A percentile compares a stretch with the other conserved stretches of the same genome.
Conservation (phyloP, 75 land plant species). For the Pinus albicaulis region DNA sequence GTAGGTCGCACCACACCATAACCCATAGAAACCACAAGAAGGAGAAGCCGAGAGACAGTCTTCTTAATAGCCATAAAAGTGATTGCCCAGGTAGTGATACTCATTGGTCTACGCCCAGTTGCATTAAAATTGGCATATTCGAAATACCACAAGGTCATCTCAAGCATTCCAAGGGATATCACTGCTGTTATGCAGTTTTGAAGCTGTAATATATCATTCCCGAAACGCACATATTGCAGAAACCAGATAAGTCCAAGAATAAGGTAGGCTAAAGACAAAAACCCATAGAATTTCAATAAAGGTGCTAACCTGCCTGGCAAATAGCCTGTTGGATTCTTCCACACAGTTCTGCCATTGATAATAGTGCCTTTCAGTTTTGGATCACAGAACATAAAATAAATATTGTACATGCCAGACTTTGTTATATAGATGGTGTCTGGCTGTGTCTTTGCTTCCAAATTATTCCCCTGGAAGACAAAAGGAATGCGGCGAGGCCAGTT, state of each 20-base stretch:
- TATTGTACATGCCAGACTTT: slow-evolving; percentile 42
- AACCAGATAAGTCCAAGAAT: slow-evolving; percentile 47
- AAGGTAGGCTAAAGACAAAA: slow-evolving; percentile 47
- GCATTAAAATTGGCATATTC: slow-evolving; percentile 50
- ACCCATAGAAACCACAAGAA: slow-evolving; percentile 49
- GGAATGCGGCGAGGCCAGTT: slow-evolving; percentile 29
- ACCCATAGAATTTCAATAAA: slow-evolving; percentile 34
- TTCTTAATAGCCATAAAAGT: slow-evolving; percentile 50
- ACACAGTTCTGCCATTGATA: slow-evolving; percentile 36
- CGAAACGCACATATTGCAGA: slow-evolving; percentile 33
- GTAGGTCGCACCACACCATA: slow-evolving; percentile 51
- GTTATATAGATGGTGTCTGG: slow-evolving; percentile 21
- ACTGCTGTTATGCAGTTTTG: slow-evolving; percentile 44
- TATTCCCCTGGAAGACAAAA: slow-evolving; percentile 17
- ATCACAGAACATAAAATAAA: slow-evolving; percentile 50
- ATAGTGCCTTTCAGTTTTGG: slow-evolving; percentile 26
- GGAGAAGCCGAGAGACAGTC: slow-evolving; percentile 46
- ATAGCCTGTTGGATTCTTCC: slow-evolving; percentile 50
- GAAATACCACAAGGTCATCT: slow-evolving; percentile 55
- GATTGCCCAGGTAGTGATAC: slow-evolving; percentile 49
- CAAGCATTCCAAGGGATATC: slow-evolving; percentile 50
- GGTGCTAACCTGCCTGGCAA: slow-evolving; percentile 57
- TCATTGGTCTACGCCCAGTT: slow-evolving; percentile 41
- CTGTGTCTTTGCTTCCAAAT: slow-evolving; percentile 11
- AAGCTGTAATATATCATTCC: slow-evolving; percentile 42